These are phyloP conservation scores for Talaromyces proteolyticus DNA, from an alignment of 495 filamentous ascomycete genomes.

Conservation along the genomic window DNA sequence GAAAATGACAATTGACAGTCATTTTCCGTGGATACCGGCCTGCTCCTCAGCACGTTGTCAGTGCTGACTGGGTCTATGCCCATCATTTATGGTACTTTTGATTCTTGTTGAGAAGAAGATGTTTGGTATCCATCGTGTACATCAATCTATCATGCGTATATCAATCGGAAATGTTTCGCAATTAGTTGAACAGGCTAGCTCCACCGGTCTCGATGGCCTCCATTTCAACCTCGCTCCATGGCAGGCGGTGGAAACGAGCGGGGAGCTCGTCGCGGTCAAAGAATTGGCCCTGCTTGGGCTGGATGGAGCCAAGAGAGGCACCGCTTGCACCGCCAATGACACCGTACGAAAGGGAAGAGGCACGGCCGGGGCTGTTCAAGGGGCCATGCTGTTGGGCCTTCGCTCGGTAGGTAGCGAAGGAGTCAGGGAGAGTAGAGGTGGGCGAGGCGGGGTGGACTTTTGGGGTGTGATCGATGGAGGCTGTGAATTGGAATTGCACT, in stretches of 20 bases:
- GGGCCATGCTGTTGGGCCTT: slow-evolving; percentile 94
- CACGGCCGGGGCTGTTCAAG: slow-evolving; percentile 47
- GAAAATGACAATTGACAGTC: too few relatives aligned
- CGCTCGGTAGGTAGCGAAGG: slow-evolving; percentile 86
- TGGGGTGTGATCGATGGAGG: slow-evolving; percentile 65
- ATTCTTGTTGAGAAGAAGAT: neutral
- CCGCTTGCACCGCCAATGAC: slow-evolving; percentile 62
- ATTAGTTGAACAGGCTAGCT: slow-evolving; percentile 58
- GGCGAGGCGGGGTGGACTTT: slow-evolving; percentile 62
- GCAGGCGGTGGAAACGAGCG: slow-evolving; percentile 65
- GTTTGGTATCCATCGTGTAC: neutral
- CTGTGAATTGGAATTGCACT: slow-evolving; percentile 26
- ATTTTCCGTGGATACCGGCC: neutral
- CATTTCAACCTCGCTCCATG: slow-evolving; percentile 76
- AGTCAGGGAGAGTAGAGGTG: slow-evolving; percentile 51
- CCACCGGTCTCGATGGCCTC: slow-evolving; percentile 93
- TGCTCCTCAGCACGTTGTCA: neutral
- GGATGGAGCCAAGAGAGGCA: slow-evolving; percentile 61
- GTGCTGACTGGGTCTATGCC: neutral
- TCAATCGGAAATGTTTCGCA: too few relatives aligned
- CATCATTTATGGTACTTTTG: neutral
- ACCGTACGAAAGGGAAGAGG: slow-evolving; percentile 33
- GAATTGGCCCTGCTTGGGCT: slow-evolving; percentile 64
- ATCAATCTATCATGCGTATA: too few relatives aligned
- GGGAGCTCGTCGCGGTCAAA: slow-evolving; percentile 91